Evolutionary conservation across 2,329 filamentous ascomycete species (phyloP).

Genomic region (Lithohypha guttulata): DNA sequence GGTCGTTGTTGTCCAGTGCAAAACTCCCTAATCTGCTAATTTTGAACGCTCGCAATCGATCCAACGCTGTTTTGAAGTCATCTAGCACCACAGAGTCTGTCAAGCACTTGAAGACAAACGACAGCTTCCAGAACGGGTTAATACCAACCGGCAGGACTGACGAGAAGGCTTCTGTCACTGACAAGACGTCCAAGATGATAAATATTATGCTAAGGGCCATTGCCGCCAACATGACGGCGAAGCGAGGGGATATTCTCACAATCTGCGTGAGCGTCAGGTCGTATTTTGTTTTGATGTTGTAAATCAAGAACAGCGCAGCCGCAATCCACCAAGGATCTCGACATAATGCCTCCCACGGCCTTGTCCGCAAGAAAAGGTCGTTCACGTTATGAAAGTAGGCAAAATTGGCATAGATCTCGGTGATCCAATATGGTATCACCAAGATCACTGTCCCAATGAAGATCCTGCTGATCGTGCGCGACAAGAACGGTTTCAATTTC

Average conservation of each 20-base stretch:
- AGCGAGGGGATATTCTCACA: conserved; percentile 51
- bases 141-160: conserved; percentile 41
- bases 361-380: conserved; percentile 38
- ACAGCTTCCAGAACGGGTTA: conserved; percentile 53
- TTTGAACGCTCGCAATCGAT: conserved; percentile 24
- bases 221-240: conserved; percentile 49
- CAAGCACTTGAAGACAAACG: conserved; percentile 50
- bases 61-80: conserved; percentile 47
- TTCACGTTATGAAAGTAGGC: conserved; percentile 44
- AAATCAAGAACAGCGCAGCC: conserved; percentile 43
- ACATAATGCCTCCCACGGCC: conserved; percentile 46
- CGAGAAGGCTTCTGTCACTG: conserved; percentile 43
- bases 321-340: conserved; percentile 55
- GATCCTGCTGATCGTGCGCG: conserved; percentile 34
- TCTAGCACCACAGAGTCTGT: conserved; percentile 51
- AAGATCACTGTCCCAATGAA: conserved; percentile 48
- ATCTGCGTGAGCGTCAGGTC: conserved; percentile 48
- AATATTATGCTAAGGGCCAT: conserved; percentile 53
- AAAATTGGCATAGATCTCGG: conserved; percentile 51
- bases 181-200: conserved; percentile 50
- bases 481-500: conserved; percentile 47
- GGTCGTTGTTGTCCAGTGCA: conserved; percentile 17
- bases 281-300: conserved; percentile 48
- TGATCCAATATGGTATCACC: conserved; percentile 48
- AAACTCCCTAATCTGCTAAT: conserved; percentile 22